These are phyloP conservation scores for Epichloe glyceriae DNA, from an alignment of 2,329 filamentous ascomycete species.

Conservation along the genomic window DNA sequence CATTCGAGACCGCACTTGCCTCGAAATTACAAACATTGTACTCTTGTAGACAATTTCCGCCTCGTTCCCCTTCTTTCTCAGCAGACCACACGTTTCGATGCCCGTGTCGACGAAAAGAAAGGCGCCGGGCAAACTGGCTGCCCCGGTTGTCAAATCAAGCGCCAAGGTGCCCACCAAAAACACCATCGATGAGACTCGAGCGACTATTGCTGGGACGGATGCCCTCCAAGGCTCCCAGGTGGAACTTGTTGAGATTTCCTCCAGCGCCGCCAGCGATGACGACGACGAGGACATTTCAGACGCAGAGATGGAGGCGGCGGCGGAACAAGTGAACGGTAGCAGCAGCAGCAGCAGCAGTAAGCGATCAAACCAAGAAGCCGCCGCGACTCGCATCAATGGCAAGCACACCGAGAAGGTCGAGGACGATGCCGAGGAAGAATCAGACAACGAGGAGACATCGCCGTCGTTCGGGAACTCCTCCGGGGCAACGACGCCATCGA, in stretches of 20 bases:
- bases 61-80: background rate
- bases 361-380: conserved; percentile 3
- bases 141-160: conserved; percentile 39
- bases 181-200: conserved; percentile 44
- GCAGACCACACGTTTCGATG: conserved; percentile 8
- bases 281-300: conserved; percentile 28
- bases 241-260: conserved; percentile 44
- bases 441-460: conserved; percentile 35
- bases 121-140: conserved; percentile 41
- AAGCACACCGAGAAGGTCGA: conserved; percentile 11
- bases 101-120: conserved; percentile 50
- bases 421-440: conserved; percentile 20
- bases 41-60: background rate
- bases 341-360: conserved; percentile 6
- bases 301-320: conserved; percentile 19
- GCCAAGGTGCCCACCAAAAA: conserved; percentile 37
- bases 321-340: conserved; percentile 8
- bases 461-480: conserved; percentile 83
- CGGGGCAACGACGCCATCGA: conserved; percentile 64
- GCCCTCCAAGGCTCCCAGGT: conserved; percentile 23
- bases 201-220: conserved; percentile 35
- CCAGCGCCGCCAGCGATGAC: conserved; percentile 38
- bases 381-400: conserved; percentile 13
- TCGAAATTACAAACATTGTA: background rate
- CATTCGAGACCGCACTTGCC: background rate